These are phyloP conservation scores for Mycena galericulata DNA, from an alignment of 768 basidiomycete genomes.

Conservation along the genomic window DNA sequence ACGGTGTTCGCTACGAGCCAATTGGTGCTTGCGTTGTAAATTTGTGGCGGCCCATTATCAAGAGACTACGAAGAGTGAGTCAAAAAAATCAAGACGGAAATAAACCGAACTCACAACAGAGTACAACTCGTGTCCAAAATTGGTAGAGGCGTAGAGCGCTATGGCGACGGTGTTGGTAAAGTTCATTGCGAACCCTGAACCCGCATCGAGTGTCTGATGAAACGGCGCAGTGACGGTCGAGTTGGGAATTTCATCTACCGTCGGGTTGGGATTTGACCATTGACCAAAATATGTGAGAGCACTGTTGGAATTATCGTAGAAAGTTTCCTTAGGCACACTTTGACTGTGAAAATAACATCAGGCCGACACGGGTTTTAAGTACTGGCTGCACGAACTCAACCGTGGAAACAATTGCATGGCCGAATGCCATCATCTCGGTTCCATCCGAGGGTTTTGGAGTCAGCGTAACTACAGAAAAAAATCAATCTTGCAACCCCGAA, in stretches of 20 bases:
- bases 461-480: slow-evolving; percentile 9
- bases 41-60: slow-evolving; percentile 10
- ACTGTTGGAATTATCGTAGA: slow-evolving; percentile 20
- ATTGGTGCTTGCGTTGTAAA: slow-evolving; percentile 20
- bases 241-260: slow-evolving; percentile 20
- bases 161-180: slow-evolving; percentile 14
- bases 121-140: slow-evolving; percentile 17
- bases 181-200: slow-evolving; percentile 15
- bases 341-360: background rate
- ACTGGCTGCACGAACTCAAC: background rate
- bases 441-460: background rate
- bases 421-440: background rate
- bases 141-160: slow-evolving; percentile 18
- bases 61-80: background rate
- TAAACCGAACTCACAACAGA: slow-evolving; percentile 18
- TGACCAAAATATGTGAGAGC: slow-evolving; percentile 12
- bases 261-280: slow-evolving; percentile 10
- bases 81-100: background rate
- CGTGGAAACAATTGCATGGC: background rate
- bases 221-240: slow-evolving; percentile 18
- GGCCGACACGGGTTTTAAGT: too few species aligned
- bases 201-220: slow-evolving; percentile 10
- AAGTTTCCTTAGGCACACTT: background rate
- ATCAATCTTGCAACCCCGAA: too few species aligned
- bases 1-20: slow-evolving; percentile 20